Conservation (phyloP, 2,329 filamentous ascomycete genomes). For the Epichloe baconii region DNA sequence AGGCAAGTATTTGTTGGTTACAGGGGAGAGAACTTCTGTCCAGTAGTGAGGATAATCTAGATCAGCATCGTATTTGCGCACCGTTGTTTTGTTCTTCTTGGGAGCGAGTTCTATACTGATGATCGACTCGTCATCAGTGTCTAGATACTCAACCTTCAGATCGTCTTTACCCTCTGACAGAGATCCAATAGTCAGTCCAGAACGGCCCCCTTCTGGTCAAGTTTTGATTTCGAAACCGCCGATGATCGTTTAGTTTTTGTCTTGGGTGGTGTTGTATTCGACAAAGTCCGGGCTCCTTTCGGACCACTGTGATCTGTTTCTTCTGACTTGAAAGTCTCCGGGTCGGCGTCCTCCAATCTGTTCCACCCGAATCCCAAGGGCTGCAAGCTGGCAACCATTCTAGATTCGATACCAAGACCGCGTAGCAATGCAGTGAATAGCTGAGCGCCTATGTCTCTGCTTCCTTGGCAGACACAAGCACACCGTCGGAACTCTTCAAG, state of each 20-base stretch:
- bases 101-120: slow-evolving; percentile 37
- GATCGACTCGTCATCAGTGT: slow-evolving; percentile 46
- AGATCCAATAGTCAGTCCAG: not conserved
- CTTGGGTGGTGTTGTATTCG: slow-evolving; percentile 7
- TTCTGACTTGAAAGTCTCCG: slow-evolving; percentile 24
- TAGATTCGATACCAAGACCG: slow-evolving; percentile 66
- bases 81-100: slow-evolving; percentile 22
- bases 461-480: slow-evolving; percentile 63
- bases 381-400: slow-evolving; percentile 76
- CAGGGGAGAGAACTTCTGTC: slow-evolving; percentile 76
- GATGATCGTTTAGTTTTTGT: not conserved
- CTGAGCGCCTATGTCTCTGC: slow-evolving; percentile 76
- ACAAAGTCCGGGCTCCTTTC: not conserved
- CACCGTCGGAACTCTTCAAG: slow-evolving; percentile 54
- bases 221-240: not conserved
- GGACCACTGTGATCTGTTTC: not conserved
- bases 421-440: slow-evolving; percentile 78
- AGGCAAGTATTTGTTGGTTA: slow-evolving; percentile 64
- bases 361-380: slow-evolving; percentile 84
- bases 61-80: slow-evolving; percentile 55
- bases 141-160: slow-evolving; percentile 23
- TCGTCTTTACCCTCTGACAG: slow-evolving; percentile 29
- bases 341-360: slow-evolving; percentile 65
- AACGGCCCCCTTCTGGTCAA: not conserved
- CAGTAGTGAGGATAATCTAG: slow-evolving; percentile 82